Conservation (phyloP, 2,329 filamentous ascomycete species). For the Botrytis cinerea region DNA sequence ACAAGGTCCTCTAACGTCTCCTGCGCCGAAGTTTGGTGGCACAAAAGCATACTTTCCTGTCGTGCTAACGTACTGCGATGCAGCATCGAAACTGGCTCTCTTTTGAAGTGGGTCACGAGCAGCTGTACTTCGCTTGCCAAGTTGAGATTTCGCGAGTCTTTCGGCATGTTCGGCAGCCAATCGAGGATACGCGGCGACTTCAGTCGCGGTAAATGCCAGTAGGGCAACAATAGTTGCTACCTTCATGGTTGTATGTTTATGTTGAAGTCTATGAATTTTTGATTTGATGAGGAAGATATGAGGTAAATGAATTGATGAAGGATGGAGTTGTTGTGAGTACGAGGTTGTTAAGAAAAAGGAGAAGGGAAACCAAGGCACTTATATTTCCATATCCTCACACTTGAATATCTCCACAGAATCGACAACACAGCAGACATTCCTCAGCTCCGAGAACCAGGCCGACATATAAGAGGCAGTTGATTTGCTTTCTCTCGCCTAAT, state of each 20-base stretch:
- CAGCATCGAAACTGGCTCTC: conserved; percentile 7
- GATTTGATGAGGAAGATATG: background rate
- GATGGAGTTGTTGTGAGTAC: background rate
- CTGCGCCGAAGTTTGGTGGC: conserved; percentile 30
- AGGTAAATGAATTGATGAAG: background rate
- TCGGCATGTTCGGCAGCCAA: conserved; percentile 1
- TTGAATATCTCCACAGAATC: background rate
- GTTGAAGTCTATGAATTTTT: background rate
- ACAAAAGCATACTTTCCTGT: conserved; percentile 28
- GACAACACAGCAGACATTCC: background rate
- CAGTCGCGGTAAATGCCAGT: conserved; percentile 1
- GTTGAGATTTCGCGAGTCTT: conserved; percentile 7
- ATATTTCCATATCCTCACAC: background rate
- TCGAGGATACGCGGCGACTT: conserved; percentile 3
- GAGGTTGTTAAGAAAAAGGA: background rate
- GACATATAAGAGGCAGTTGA: background rate
- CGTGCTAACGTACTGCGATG: conserved; percentile 15
- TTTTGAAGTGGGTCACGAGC: background rate
- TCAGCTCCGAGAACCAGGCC: background rate
- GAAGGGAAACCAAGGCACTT: background rate
- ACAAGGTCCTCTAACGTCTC: conserved; percentile 36
- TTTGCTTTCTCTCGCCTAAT: background rate
- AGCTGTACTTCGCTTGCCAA: conserved; percentile 15
- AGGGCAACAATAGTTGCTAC: background rate
- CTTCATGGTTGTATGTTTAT: conserved; percentile 6